Evolutionary conservation across 306 rosid species (phyloP).

Genomic region (Comarum palustre): DNA sequence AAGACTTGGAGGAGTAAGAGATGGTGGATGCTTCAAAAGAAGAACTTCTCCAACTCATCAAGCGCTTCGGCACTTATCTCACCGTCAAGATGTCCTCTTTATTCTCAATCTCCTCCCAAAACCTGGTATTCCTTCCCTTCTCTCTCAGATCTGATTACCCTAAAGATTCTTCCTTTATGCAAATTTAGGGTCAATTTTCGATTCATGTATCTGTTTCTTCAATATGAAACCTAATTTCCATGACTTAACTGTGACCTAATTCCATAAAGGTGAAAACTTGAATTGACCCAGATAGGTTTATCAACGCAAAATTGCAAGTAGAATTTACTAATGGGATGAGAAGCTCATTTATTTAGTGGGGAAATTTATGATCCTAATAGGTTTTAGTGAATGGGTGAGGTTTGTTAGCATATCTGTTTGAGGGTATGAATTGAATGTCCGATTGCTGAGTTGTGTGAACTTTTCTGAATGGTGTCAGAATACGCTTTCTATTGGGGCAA

Average conservation of each 20-base stretch:
- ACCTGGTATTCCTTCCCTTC: conserved; percentile 38
- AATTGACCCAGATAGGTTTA: not conserved
- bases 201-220: not conserved
- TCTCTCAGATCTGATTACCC: conserved; percentile 21
- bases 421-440: not conserved
- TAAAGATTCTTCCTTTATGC: not conserved
- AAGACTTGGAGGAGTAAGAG: conserved; percentile 17
- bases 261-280: too few species aligned
- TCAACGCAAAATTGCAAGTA: not conserved
- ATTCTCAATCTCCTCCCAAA: conserved; percentile 52
- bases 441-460: not conserved
- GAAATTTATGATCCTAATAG: too few species aligned
- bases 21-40: conserved; percentile 68
- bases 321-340: too few species aligned
- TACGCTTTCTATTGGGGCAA: conserved; percentile 72
- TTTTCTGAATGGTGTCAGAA: conserved; percentile 51
- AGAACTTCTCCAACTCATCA: conserved; percentile 67
- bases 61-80: conserved; percentile 65
- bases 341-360: not conserved
- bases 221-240: not conserved
- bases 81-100: conserved; percentile 66
- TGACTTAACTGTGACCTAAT: too few species aligned
- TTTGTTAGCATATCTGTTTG: not conserved
- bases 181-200: not conserved
- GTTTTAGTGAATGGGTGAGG: not conserved